A percentile compares a stretch with the other conserved stretches of the same genome.
Evolutionary conservation across 257 asterid genomes (phyloP).

Genomic region (Solanum chmielewskii): DNA sequence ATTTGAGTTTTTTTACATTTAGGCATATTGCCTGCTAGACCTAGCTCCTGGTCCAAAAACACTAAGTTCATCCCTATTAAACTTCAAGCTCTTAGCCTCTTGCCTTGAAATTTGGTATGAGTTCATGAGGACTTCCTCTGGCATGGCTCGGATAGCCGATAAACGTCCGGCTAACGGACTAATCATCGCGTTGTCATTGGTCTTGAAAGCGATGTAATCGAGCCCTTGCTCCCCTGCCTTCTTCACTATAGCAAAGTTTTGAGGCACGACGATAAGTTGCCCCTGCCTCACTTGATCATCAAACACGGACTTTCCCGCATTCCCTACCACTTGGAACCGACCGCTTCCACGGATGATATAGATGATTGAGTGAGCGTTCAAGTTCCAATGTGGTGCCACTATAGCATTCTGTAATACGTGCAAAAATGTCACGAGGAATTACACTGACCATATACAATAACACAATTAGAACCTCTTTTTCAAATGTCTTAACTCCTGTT

Average conservation of each 20-base stretch:
- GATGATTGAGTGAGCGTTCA: constrained; percentile 37
- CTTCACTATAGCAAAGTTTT: constrained; percentile 31
- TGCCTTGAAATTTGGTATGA: constrained; percentile 20
- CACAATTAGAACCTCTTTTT: neutral
- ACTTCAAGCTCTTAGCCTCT: constrained; percentile 40
- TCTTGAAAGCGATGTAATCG: constrained; percentile 55
- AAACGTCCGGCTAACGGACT: constrained; percentile 38
- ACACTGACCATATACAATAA: neutral
- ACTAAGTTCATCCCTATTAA: constrained; percentile 25
- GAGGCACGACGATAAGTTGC: constrained; percentile 48
- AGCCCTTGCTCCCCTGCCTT: constrained; percentile 39
- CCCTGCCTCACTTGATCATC: constrained; percentile 42
- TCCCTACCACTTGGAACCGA: constrained; percentile 41
- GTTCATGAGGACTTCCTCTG: constrained; percentile 45
- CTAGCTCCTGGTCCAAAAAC: constrained; percentile 3
- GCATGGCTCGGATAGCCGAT: constrained; percentile 38
- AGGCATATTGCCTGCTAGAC: neutral
- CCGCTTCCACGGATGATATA: constrained; percentile 36
- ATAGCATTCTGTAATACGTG: constrained; percentile 24
- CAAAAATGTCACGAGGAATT: neutral
- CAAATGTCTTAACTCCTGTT: neutral
- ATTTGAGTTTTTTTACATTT: neutral
- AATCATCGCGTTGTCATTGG: constrained; percentile 34
- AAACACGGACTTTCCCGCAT: constrained; percentile 19
- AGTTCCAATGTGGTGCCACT: constrained; percentile 40